These are phyloP conservation scores for Gossypium schwendimanii DNA, from an alignment of 441 rosid species.

Conservation along the genomic window DNA sequence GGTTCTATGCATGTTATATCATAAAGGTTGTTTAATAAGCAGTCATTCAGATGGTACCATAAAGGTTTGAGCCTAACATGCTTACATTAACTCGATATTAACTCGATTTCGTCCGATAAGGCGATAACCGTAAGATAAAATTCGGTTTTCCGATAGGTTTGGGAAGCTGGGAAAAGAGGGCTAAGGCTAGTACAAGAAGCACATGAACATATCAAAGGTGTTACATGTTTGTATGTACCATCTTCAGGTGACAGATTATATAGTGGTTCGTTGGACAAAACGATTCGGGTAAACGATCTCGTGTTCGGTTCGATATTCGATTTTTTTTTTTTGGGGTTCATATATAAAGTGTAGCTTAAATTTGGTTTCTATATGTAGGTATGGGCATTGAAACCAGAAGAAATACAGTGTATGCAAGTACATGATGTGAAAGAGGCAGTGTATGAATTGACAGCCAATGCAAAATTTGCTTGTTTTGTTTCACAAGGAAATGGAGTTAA, in stretches of 20 bases:
- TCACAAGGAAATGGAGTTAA: conserved; percentile 56
- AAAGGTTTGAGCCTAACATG: conserved; percentile 34
- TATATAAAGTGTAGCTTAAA: too few species aligned
- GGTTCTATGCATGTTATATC: conserved; percentile 40
- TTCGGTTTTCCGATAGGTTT: conserved; percentile 26
- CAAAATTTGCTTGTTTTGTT: conserved; percentile 42
- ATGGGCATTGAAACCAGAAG: conserved; percentile 49
- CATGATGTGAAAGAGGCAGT: conserved; percentile 59
- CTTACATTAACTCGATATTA: neutral
- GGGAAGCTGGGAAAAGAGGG: conserved; percentile 46
- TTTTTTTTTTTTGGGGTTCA: neutral
- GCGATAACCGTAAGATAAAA: neutral
- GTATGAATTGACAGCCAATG: conserved; percentile 38
- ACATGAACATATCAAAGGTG: conserved; percentile 50
- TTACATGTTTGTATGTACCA: conserved; percentile 45
- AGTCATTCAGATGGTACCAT: conserved; percentile 69
- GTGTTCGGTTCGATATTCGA: neutral
- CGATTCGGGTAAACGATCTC: conserved; percentile 42
- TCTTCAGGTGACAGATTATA: conserved; percentile 47
- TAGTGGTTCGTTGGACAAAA: conserved; percentile 63
- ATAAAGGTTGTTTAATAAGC: conserved; percentile 43
- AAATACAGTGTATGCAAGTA: conserved; percentile 55
- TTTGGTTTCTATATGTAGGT: conserved; percentile 26
- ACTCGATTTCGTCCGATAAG: neutral
- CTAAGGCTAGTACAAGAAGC: conserved; percentile 47